phyloP scores from a whole-genome alignment of 2,329 filamentous ascomycete species.

The Xylaria sp. region DNA sequence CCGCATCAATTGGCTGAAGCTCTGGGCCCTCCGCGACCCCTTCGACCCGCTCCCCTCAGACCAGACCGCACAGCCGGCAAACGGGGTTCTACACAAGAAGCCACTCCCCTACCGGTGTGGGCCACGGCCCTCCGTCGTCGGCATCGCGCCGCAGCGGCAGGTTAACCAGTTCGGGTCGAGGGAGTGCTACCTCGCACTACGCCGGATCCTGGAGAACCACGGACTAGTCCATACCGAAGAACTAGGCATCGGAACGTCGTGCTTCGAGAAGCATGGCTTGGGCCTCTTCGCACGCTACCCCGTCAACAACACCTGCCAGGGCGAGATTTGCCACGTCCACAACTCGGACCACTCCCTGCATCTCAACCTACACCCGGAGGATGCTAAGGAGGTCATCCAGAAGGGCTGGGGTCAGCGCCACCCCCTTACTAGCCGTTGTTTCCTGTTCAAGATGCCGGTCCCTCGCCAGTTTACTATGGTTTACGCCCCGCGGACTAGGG shows the following conservation, averaged over 20 bases:
- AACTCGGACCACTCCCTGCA: slow-evolving; percentile 81
- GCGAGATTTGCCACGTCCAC: slow-evolving; percentile 87
- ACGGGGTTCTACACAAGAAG: slow-evolving; percentile 66
- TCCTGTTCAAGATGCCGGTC: slow-evolving; percentile 70
- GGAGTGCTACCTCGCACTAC: slow-evolving; percentile 66
- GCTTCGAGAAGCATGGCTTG: slow-evolving; percentile 84
- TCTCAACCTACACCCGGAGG: slow-evolving; percentile 81
- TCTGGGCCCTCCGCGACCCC: slow-evolving; percentile 78
- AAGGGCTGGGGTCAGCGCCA: slow-evolving; percentile 83
- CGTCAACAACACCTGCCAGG: slow-evolving; percentile 76
- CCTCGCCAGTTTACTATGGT: slow-evolving; percentile 82
- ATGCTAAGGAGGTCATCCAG: slow-evolving; percentile 76
- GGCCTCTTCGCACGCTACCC: slow-evolving; percentile 77
- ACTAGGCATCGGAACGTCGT: slow-evolving; percentile 74
- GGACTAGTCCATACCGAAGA: slow-evolving; percentile 57
- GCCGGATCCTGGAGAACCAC: slow-evolving; percentile 63
- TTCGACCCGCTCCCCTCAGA: slow-evolving; percentile 68
- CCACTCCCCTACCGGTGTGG: slow-evolving; percentile 71
- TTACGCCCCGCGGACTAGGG: slow-evolving; percentile 76
- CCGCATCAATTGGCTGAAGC: slow-evolving; percentile 75
- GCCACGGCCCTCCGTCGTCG: slow-evolving; percentile 73
- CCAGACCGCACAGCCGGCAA: slow-evolving; percentile 61
- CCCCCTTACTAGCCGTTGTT: slow-evolving; percentile 70
- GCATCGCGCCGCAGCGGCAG: slow-evolving; percentile 86
- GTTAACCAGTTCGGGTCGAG: slow-evolving; percentile 71